A percentile compares a stretch with the other conserved stretches of the same genome.
Evolutionary conservation across 169 alveolate species (phyloP).

Genomic region (Plasmodium sp.): DNA sequence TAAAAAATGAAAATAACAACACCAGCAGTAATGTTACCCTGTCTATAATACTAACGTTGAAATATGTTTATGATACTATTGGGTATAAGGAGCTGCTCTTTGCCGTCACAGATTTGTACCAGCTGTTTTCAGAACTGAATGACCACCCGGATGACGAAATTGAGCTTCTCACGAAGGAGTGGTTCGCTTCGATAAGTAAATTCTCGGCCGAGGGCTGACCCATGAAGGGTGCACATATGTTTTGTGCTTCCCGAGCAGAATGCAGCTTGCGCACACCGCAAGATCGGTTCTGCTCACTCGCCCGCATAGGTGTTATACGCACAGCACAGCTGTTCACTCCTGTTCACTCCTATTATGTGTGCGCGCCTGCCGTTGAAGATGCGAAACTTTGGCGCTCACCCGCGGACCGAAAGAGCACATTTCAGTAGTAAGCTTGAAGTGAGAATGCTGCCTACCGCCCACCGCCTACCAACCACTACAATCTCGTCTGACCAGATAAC

Average conservation of each 20-base stretch:
- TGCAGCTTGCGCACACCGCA: not conserved
- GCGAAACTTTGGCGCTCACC: not conserved
- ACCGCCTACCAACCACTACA: not conserved
- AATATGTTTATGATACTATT: constrained; percentile 58
- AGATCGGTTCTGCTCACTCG: not conserved
- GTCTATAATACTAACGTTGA: constrained; percentile 29
- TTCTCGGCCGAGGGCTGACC: constrained; percentile 1
- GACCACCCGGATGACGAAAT: constrained; percentile 74
- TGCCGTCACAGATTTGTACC: constrained; percentile 52
- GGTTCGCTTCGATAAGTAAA: constrained; percentile 43
- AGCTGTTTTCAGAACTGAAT: constrained; percentile 51
- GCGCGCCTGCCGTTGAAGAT: not conserved
- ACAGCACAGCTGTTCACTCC: not conserved
- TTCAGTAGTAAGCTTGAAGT: not conserved
- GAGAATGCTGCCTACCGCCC: not conserved
- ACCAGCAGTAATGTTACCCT: constrained; percentile 28
- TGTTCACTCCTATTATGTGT: not conserved
- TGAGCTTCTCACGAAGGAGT: constrained; percentile 33
- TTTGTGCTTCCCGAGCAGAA: not conserved
- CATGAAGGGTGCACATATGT: not conserved
- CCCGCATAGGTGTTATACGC: not conserved
- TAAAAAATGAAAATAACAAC: constrained; percentile 55
- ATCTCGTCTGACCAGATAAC: not conserved
- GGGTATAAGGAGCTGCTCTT: constrained; percentile 48
- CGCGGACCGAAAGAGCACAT: not conserved